Percentiles rank a stretch among this genome's conserved stretches.
Conservation (phyloP, 805 yeast genomes). For the Yarrowia sp. region DNA sequence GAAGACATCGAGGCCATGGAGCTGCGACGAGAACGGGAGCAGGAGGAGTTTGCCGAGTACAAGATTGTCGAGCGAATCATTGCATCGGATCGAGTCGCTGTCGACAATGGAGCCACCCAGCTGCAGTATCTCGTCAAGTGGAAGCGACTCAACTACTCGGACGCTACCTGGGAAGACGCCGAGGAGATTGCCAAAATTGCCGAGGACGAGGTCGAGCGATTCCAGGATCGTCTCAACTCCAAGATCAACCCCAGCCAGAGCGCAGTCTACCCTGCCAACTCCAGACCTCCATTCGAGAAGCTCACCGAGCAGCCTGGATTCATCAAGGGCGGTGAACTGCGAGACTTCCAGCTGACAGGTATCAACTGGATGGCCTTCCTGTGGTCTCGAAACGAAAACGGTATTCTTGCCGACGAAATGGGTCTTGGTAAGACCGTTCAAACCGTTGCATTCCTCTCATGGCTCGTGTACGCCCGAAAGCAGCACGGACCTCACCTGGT, state of each 20-base stretch:
- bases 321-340: constrained; percentile 86
- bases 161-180: constrained; percentile 96
- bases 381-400: constrained; percentile 97
- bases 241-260: constrained; percentile 84
- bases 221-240: constrained; percentile 79
- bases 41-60: constrained; percentile 84
- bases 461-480: constrained; percentile 93
- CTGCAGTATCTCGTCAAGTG: constrained; percentile 89
- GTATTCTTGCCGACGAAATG: constrained; percentile 98
- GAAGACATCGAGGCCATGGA: constrained; percentile 96
- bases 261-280: constrained; percentile 69
- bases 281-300: constrained; percentile 89
- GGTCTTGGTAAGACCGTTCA: constrained; percentile 98
- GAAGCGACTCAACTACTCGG: constrained; percentile 92
- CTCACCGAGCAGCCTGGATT: constrained; percentile 84
- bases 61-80: constrained; percentile 89
- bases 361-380: constrained; percentile 99
- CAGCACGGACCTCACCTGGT: constrained; percentile 98
- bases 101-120: constrained; percentile 62
- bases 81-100: constrained; percentile 70
- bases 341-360: constrained; percentile 98
- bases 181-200: constrained; percentile 82
- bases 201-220: constrained; percentile 82
- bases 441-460: constrained; percentile 90
- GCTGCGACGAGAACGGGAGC: constrained; percentile 81